phyloP scores from a whole-genome alignment of 768 basidiomycete genomes.

The Leccinum arenicola region DNA sequence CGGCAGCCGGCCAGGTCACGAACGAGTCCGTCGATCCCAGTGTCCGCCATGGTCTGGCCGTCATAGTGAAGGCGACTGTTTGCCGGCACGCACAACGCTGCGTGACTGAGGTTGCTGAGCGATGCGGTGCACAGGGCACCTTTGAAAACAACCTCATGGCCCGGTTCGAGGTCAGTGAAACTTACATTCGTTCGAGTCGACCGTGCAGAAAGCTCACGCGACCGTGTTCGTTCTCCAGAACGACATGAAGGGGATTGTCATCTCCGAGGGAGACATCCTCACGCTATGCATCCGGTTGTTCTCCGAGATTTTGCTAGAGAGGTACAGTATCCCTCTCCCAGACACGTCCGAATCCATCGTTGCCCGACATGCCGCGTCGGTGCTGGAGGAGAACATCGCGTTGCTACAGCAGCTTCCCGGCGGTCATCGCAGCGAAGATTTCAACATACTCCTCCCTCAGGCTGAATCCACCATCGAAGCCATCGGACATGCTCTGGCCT shows the following conservation, averaged over 20 bases:
- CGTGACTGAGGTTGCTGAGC: slow-evolving; percentile 52
- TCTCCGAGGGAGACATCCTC: slow-evolving; percentile 55
- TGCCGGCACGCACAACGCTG: slow-evolving; percentile 49
- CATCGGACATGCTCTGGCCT: slow-evolving; percentile 61
- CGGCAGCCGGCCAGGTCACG: slow-evolving; percentile 21
- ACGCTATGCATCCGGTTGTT: slow-evolving; percentile 54
- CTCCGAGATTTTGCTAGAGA: slow-evolving; percentile 55
- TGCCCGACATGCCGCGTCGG: slow-evolving; percentile 45
- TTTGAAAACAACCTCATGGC: slow-evolving; percentile 64
- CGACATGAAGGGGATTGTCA: slow-evolving; percentile 51
- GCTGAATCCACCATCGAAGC: slow-evolving; percentile 52
- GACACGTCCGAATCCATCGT: slow-evolving; percentile 46
- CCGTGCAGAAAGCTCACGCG: too few species aligned
- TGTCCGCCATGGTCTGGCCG: neutral
- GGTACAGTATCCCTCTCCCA: slow-evolving; percentile 50
- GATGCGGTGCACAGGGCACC: slow-evolving; percentile 65
- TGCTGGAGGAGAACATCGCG: slow-evolving; percentile 46
- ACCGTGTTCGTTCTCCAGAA: slow-evolving; percentile 17
- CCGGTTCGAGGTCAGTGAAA: slow-evolving; percentile 43
- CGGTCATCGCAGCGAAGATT: slow-evolving; percentile 28
- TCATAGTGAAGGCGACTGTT: neutral
- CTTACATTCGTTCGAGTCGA: neutral
- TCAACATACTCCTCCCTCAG: slow-evolving; percentile 57
- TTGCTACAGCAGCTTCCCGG: slow-evolving; percentile 35
- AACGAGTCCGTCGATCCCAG: neutral